These are phyloP conservation scores for Aspergillus costaricaensis DNA, from an alignment of 2,329 filamentous ascomycete genomes.

Conservation along the genomic window DNA sequence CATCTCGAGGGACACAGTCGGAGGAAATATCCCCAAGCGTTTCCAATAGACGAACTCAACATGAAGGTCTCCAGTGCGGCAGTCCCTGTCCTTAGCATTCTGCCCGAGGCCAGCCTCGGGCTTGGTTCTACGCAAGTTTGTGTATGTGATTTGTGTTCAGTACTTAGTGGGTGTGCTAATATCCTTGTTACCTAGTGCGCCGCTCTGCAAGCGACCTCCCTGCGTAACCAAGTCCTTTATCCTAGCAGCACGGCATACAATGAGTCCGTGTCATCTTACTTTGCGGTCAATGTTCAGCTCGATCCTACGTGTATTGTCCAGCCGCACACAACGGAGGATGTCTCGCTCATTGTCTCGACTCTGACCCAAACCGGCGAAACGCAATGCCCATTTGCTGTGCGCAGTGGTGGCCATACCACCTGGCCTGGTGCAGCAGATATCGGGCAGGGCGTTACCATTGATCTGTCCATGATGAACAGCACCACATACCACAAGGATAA, in stretches of 20 bases:
- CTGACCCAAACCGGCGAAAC: slow-evolving; percentile 11
- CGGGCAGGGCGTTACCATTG: slow-evolving; percentile 46
- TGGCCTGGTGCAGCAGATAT: slow-evolving; percentile 46
- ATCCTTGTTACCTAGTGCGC: slow-evolving; percentile 5
- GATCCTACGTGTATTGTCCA: slow-evolving; percentile 28
- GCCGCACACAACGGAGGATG: slow-evolving; percentile 24
- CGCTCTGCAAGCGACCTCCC: slow-evolving; percentile 6
- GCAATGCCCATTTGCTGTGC: slow-evolving; percentile 36
- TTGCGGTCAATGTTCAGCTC: slow-evolving; percentile 26
- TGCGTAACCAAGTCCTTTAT: slow-evolving; percentile 23
- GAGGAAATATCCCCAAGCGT: neutral
- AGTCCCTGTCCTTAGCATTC: neutral
- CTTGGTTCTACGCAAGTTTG: neutral
- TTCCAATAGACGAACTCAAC: neutral
- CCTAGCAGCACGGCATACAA: slow-evolving; percentile 21
- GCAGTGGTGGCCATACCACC: slow-evolving; percentile 48
- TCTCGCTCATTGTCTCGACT: slow-evolving; percentile 25
- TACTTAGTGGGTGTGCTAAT: neutral
- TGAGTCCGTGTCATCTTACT: slow-evolving; percentile 25
- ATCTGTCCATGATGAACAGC: slow-evolving; percentile 33
- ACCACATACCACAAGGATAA: slow-evolving; percentile 18
- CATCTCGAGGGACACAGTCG: neutral
- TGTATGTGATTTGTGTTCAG: neutral
- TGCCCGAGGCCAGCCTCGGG: neutral
- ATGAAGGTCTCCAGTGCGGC: neutral